phyloP scores from a whole-genome alignment of 345 rosid genomes.

The Syzygium aromaticum region DNA sequence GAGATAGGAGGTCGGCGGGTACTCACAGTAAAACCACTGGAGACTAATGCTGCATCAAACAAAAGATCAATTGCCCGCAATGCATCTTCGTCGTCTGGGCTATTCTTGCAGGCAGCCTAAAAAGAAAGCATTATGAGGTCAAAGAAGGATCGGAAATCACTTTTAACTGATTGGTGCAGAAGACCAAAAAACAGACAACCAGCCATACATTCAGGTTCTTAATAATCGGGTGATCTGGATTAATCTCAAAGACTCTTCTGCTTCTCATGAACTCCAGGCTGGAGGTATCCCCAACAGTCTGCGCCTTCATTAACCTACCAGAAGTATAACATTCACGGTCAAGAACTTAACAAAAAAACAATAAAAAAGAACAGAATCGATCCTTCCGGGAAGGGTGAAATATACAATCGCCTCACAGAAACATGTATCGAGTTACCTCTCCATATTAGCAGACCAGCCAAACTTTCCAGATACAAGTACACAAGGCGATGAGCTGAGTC shows the following conservation, averaged over 20 bases:
- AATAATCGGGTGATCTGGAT: conserved; percentile 82
- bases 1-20: neutral
- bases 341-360: neutral
- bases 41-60: conserved; percentile 83
- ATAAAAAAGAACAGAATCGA: neutral
- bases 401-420: neutral
- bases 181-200: neutral
- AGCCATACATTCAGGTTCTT: conserved; percentile 45
- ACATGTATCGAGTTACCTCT: conserved; percentile 40
- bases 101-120: conserved; percentile 72
- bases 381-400: neutral
- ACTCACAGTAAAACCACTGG: conserved; percentile 94
- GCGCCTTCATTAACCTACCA: conserved; percentile 87
- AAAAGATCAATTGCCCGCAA: conserved; percentile 81
- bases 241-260: conserved; percentile 95
- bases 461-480: conserved; percentile 91
- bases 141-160: neutral
- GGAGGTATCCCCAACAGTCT: conserved; percentile 69
- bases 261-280: conserved; percentile 91
- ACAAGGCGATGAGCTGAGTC: conserved; percentile 93
- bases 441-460: conserved; percentile 99
- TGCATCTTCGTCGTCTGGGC: conserved; percentile 74
- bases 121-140: neutral
- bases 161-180: neutral
- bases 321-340: neutral